Evolutionary conservation across 768 basidiomycete species (phyloP), one percentile per base, ranked within the genome.

Genomic region (Lentinula guzmanii): DNA sequence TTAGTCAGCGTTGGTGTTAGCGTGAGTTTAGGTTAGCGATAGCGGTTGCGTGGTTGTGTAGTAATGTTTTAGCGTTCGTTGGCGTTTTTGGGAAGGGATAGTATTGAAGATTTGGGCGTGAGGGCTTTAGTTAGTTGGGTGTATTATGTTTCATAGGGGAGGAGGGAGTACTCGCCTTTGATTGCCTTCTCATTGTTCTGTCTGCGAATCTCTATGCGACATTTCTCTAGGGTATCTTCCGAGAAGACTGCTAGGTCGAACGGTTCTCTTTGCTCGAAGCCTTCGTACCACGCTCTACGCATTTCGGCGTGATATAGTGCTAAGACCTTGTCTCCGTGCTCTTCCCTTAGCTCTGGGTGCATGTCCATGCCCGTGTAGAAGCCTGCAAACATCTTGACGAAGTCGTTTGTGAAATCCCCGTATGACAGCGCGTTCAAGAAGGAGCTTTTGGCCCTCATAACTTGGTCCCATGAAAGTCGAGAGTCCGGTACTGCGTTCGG

Each of bases 341-440:
- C 15, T n/a, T 15, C n/a, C 34, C 39, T 21, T 2, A 58, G 46
- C n/a, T 34, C 33, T 11, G 10, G 56, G n/a, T 58, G 56, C 56
- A 58, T 50, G 5, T 62, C 62, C 56, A 62, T 58, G 39, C 51
- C 58, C 56, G 39, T 48, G 39, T 58, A 62, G 48, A 62, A 62
- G 5, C 15, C 33, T 21, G 45, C 34, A 31, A 62, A 62, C 62
- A 62, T 62, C 18, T 39, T 16, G 16, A 62, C 39, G 31, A 50
- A 48, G 13, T 41, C 8, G 1, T n/a, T 10, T 7, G 56, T 42
- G 35, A 51, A 62, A 3, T 24, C 37, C 2, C 62, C 62, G 5
- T 58, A 4, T 4, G 28, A 43, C 15, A 62, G 45, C 11, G 45
- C 10, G 34, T 21, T 39, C 7, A 62, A 46, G 37, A 58, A 62